A percentile compares a stretch with the other conserved stretches of the same genome.
Conservation (phyloP, 768 basidiomycete genomes). For the Mycena vitilis region DNA sequence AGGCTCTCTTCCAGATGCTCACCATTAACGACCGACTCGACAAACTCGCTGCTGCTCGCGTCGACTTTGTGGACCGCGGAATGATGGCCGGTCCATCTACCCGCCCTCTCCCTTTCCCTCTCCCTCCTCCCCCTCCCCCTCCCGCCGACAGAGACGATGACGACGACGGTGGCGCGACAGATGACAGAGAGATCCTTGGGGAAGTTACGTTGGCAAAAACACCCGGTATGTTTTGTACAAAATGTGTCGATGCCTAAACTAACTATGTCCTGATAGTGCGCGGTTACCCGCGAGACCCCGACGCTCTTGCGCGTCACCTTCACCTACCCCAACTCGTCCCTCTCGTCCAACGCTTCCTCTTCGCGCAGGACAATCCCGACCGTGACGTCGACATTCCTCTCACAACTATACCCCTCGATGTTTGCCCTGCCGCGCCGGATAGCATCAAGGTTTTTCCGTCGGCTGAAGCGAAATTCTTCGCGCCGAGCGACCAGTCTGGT, state of each 20-base stretch:
- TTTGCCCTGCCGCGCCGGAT: conserved; percentile 35
- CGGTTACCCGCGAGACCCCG: not conserved
- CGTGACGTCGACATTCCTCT: conserved; percentile 13
- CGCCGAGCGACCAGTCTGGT: conserved; percentile 51
- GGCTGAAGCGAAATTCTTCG: conserved; percentile 45
- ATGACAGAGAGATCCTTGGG: not conserved
- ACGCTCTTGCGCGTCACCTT: not conserved
- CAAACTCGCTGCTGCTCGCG: not conserved
- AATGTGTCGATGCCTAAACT: no score
- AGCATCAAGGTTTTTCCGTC: conserved; percentile 44
- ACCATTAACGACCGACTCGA: not conserved
- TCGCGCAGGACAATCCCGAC: conserved; percentile 37
- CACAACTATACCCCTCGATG: conserved; percentile 28
- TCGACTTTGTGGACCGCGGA: not conserved
- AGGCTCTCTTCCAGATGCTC: not conserved
- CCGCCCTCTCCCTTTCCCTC: not conserved
- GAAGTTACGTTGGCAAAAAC: not conserved
- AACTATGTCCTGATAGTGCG: not conserved
- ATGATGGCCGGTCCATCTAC: not conserved
- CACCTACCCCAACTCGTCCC: not conserved
- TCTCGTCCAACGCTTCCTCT: conserved; percentile 38
- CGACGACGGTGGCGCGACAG: not conserved
- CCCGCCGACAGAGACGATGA: not conserved
- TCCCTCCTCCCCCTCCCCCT: not conserved
- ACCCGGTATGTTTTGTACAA: not conserved